A percentile compares a stretch with the other conserved stretches of the same genome.
phyloP scores from a whole-genome alignment of 2,329 filamentous ascomycete genomes.

The Coleophoma eucalyptorum region DNA sequence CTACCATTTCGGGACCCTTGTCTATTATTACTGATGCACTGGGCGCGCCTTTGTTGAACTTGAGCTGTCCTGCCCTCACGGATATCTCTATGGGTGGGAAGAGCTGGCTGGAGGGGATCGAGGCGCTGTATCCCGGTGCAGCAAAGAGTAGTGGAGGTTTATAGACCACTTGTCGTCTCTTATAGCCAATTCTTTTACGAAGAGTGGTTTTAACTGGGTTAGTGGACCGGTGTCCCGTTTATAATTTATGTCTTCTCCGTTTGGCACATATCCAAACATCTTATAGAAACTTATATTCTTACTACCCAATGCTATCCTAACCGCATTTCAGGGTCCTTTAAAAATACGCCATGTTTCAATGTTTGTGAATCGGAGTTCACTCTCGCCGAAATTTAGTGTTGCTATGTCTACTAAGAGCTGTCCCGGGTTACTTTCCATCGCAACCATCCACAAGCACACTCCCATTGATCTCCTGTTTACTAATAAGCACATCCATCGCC shows the following conservation, averaged over 20 bases:
- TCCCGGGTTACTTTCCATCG: background rate
- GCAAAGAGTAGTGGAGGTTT: background rate
- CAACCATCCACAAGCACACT: constrained; percentile 7
- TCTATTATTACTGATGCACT: background rate
- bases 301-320: no score
- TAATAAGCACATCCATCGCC: constrained; percentile 36
- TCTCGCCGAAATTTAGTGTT: no score
- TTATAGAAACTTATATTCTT: no score
- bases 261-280: no score
- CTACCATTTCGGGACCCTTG: constrained; percentile 10
- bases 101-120: background rate
- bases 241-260: no score
- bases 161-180: background rate
- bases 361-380: no score
- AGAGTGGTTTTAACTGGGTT: no score
- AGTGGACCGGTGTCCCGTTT: no score
- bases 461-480: background rate
- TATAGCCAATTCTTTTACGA: no score
- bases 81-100: background rate
- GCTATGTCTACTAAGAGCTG: no score
- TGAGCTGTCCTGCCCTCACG: background rate
- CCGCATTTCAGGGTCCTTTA: no score
- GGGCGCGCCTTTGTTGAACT: background rate
- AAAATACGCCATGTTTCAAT: no score
- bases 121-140: background rate